Evolutionary conservation across 2,329 filamentous ascomycete genomes (phyloP).

Genomic region (Arthrinium phaeospermum): DNA sequence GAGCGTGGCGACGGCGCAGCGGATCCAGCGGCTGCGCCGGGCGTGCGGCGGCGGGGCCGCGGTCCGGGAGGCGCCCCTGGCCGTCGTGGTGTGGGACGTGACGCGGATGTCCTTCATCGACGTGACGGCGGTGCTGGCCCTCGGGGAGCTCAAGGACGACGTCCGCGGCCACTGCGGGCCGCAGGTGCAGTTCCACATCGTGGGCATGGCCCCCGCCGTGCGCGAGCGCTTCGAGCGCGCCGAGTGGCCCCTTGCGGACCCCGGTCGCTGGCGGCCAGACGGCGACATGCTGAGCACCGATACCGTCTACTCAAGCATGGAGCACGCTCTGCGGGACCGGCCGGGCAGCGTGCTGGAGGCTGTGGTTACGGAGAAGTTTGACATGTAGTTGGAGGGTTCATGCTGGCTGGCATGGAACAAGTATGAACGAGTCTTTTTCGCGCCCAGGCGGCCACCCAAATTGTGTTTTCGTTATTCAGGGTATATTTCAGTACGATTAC

Average conservation of each 20-base stretch:
- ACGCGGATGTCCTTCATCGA: slow-evolving; percentile 37
- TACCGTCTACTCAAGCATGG: slow-evolving; percentile 35
- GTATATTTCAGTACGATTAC: not conserved
- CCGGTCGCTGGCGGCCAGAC: slow-evolving; percentile 21
- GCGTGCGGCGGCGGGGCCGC: slow-evolving; percentile 27
- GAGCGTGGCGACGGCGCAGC: slow-evolving; percentile 37
- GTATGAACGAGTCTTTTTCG: not conserved
- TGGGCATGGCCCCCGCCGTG: slow-evolving; percentile 32
- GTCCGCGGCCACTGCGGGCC: slow-evolving; percentile 34
- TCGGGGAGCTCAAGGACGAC: slow-evolving; percentile 40
- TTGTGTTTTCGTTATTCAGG: not conserved
- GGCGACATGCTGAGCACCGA: slow-evolving; percentile 24
- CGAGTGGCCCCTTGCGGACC: slow-evolving; percentile 34
- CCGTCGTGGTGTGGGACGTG: slow-evolving; percentile 39
- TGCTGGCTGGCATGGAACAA: not conserved
- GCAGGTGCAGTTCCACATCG: slow-evolving; percentile 35
- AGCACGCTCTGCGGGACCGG: slow-evolving; percentile 37
- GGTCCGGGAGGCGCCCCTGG: slow-evolving; percentile 32
- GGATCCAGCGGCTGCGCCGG: slow-evolving; percentile 35
- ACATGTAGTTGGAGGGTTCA: not conserved
- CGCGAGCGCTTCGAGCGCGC: slow-evolving; percentile 35
- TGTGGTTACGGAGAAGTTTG: slow-evolving; percentile 35
- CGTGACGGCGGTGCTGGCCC: slow-evolving; percentile 37
- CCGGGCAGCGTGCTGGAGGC: slow-evolving; percentile 35
- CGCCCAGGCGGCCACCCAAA: not conserved